Base-by-base conservation (phyloP, 805 yeast genomes). In the Torulaspora microellipsoides region DNA sequence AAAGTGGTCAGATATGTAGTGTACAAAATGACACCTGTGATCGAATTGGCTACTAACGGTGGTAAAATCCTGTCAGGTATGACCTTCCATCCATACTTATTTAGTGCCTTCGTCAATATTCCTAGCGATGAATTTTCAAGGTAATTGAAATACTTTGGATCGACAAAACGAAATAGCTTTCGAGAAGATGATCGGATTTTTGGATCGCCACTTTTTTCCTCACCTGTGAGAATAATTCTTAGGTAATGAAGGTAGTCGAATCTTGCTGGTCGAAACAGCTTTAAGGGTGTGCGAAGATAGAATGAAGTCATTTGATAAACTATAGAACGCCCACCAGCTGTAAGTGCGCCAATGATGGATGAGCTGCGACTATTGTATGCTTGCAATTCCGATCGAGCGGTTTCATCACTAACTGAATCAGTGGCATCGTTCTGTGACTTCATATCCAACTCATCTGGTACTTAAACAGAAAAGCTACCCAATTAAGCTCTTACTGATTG, bases 221-320 rank as follows among this genome's bases (percentile, higher is more conserved):
- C 59, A 27, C 56, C 56, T 4, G 59, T 49, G 29, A 77, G 77
- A 25, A 70, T 56, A 6, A 77, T 76, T 40, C 89, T 66, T 0
- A 83, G 78, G 42, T 81, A 76, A 7, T 85, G 85, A 59, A 87
- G 68, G 56, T 86, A 88, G 62, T 91, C 98, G 48, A 91, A 85
- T 32, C 97, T 68, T 3, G 95, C 81, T 1, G 98, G 98, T 29
- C 95, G 71, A 62, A 91, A 91, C 15, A 90, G 71, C 67, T 91
- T 90, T 34, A 88, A 84, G 1, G 81, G 81, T 1, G 95, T 85
- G 45, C 97, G 72, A 34, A 89, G 64, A 60, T 90, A 91, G 27
- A 91, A 68, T 0, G 89, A 70, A 35, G 88, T 82, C 30, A 88
- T 51, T 64, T 90, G 96, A 47, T 80, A 79, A n/a, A 86, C 74